Conservation (phyloP, 176 grass and related monocot genomes). For the Aegilops sharonensis region DNA sequence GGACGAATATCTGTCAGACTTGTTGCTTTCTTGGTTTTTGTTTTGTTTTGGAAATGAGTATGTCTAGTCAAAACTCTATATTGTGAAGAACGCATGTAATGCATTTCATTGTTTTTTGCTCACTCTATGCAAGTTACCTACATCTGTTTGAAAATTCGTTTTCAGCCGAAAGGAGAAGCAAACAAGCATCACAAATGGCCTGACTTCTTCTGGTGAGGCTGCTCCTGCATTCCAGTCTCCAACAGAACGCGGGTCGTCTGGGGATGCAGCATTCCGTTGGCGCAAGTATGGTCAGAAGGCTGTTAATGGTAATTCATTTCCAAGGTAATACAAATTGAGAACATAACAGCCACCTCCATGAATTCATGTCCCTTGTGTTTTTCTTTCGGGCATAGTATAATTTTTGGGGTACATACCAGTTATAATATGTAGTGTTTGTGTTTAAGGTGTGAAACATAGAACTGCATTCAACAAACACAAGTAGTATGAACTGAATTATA, state of each 20-base stretch:
- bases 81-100: background rate
- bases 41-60: background rate
- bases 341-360: background rate
- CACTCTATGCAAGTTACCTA: background rate
- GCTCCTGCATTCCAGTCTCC: conserved; percentile 13
- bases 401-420: background rate
- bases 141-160: background rate
- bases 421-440: background rate
- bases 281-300: conserved; percentile 67
- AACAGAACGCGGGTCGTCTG: conserved; percentile 16
- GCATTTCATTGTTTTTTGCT: background rate
- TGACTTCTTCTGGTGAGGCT: background rate
- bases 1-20: background rate
- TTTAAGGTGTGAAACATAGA: background rate
- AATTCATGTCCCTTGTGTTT: background rate
- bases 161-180: conserved; percentile 45
- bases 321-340: conserved; percentile 42
- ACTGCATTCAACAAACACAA: background rate
- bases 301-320: conserved; percentile 56
- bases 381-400: background rate
- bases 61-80: background rate
- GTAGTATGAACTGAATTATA: background rate
- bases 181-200: conserved; percentile 8
- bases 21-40: background rate
- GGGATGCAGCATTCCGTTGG: conserved; percentile 59